Percentiles rank a stretch among this genome's conserved stretches.
phyloP scores from a whole-genome alignment of 148 eudicot genomes.

The Silene uniflora region DNA sequence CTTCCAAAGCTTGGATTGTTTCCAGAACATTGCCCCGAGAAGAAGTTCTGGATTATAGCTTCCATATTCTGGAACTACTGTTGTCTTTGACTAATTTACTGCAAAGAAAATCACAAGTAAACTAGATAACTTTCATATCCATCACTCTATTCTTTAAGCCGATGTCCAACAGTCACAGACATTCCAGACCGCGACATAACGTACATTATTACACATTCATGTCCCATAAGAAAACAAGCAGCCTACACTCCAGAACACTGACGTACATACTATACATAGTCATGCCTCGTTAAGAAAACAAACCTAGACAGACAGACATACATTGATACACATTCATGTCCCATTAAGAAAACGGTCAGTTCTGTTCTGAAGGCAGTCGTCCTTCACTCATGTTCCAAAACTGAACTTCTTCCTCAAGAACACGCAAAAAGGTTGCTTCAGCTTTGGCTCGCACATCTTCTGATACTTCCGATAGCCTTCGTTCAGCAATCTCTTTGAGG shows the following conservation, averaged over 20 bases:
- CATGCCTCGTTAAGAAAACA: background rate
- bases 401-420: conserved; percentile 62
- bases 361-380: background rate
- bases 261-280: background rate
- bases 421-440: conserved; percentile 41
- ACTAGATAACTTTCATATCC: too few relatives aligned
- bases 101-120: background rate
- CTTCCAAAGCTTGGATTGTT: too few relatives aligned
- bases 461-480: conserved; percentile 39
- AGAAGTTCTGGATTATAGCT: background rate
- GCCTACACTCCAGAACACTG: background rate
- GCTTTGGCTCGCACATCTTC: conserved; percentile 49
- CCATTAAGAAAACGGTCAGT: background rate
- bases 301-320: background rate
- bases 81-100: background rate
- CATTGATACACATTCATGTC: background rate
- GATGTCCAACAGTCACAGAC: background rate
- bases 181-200: background rate
- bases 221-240: background rate
- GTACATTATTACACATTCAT: too few relatives aligned
- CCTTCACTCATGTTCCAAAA: conserved; percentile 80
- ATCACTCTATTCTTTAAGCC: too few relatives aligned
- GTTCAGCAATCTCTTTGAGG: conserved; percentile 46
- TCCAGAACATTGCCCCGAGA: too few relatives aligned
- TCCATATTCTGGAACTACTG: background rate